Evolutionary conservation across 805 yeast species (phyloP).

Genomic region (Saturnispora quitensis): DNA sequence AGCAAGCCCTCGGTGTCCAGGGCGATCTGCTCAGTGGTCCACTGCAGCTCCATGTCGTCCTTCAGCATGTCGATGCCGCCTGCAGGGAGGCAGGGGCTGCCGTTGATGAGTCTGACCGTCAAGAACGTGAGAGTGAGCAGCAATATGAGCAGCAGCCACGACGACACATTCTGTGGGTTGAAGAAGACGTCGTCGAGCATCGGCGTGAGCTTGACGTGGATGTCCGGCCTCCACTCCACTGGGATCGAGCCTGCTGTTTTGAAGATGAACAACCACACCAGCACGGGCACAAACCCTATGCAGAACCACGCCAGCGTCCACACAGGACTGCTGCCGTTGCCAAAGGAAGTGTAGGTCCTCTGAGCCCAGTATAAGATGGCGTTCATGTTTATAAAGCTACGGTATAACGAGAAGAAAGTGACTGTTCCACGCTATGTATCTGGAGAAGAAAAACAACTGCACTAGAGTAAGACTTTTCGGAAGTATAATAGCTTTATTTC

Average conservation of each 20-base stretch:
- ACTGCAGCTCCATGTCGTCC: not conserved
- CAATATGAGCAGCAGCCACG: not conserved
- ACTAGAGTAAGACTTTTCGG: not conserved
- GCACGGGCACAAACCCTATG: slow-evolving; percentile 43
- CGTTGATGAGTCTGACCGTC: not conserved
- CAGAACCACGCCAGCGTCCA: slow-evolving; percentile 34
- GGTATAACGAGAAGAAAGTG: not conserved
- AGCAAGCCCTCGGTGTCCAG: not conserved
- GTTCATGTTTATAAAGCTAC: not conserved
- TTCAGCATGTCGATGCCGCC: not conserved
- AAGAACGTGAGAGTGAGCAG: not conserved
- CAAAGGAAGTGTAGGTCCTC: not conserved
- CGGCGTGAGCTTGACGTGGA: slow-evolving; percentile 39
- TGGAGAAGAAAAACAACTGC: not conserved
- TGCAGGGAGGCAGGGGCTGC: not conserved
- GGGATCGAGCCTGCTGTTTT: slow-evolving; percentile 55
- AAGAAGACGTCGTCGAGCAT: slow-evolving; percentile 35
- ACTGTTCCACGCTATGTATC: too few species aligned
- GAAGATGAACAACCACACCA: slow-evolving; percentile 47
- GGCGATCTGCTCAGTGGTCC: not conserved
- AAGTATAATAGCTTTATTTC: not conserved
- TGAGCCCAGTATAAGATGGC: not conserved
- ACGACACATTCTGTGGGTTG: slow-evolving; percentile 6
- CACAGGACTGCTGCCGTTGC: not conserved
- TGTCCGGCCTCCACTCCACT: slow-evolving; percentile 40